These are phyloP conservation scores for Periconia macrospinosa DNA, from an alignment of 2,329 filamentous ascomycete species.

Conservation along the genomic window DNA sequence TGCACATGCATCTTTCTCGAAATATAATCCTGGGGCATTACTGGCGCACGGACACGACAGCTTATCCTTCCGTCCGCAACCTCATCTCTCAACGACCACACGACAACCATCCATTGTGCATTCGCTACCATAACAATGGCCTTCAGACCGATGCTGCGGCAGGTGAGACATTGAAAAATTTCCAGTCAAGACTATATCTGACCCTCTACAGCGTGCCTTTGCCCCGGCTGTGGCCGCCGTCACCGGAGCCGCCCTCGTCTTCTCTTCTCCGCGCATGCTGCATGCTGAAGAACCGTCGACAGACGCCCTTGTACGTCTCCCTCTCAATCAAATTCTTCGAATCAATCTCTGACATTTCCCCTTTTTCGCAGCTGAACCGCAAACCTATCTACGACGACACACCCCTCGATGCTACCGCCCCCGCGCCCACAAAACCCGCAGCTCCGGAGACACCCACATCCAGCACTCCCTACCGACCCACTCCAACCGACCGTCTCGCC, in stretches of 20 bases:
- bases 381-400: conserved; percentile 78
- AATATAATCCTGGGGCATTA: not conserved
- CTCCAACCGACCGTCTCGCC: conserved; percentile 88
- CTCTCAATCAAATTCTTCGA: not conserved
- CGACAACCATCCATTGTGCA: conserved; percentile 38
- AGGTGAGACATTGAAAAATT: conserved; percentile 42
- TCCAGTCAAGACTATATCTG: conserved; percentile 15
- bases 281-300: conserved; percentile 51
- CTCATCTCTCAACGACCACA: conserved; percentile 21
- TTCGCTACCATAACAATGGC: conserved; percentile 49
- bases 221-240: conserved; percentile 50
- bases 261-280: conserved; percentile 50
- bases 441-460: conserved; percentile 37
- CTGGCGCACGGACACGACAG: not conserved
- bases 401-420: conserved; percentile 43
- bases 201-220: conserved; percentile 49
- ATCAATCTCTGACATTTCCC: conserved; percentile 6
- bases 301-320: conserved; percentile 21
- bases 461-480: conserved; percentile 54
- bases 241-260: conserved; percentile 48
- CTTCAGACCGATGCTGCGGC: conserved; percentile 56
- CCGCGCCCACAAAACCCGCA: conserved; percentile 34
- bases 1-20: not conserved
- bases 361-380: conserved; percentile 31
- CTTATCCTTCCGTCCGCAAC: conserved; percentile 2